Base-by-base conservation (phyloP, 345 rosid species). In the Adansonia digitata region DNA sequence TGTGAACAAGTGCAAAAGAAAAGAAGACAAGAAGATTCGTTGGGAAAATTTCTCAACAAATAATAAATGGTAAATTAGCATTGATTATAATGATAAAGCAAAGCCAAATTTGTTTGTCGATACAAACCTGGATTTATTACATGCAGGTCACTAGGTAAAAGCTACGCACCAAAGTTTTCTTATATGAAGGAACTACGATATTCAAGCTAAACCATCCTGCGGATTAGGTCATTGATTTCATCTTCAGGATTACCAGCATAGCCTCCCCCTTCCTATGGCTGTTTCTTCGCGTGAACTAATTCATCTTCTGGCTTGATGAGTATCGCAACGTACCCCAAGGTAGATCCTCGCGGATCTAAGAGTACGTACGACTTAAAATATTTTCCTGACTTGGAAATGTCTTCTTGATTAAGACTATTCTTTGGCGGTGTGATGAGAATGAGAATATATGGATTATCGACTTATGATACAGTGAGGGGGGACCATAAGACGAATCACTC, bases 211-310 rank as follows among this genome's bases (percentile, higher is more conserved):
- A 88, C 92, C 98, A 94, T 85, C 83, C 84, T 89, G 74, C 68
- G 74, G 81, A 94, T 88, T 63, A 92, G 71, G 57, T 92, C 97
- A 56, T 91, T 92, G 84, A 95, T 95, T 75, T 82, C 77, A 45
- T 91, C 91, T 79, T 87, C 93, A 0, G 98, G 94, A 77, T 88
- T 80, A 46, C 98, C 97, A 2, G 91, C 71, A 73, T 95, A 98
- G 31, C 99, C 99, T 0, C 97, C 99, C 2, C 85, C 91, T 79
- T 80, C 89, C 85, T 75, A 93, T 2, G 69, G 29, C 39, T 83
- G 86, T 81, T 87, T 95, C 83, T 84, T 91, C 53, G 90, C 87
- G 15, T 78, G 82, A 84, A 91, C 80, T 43, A 85, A 87, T 65
- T 84, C 93, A 3, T 86, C 95, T 74, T 75, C 91, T 0, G 98